A percentile compares a stretch with the other conserved stretches of the same genome.
These are phyloP conservation scores for Phylloporus sp. DNA, from an alignment of 1,284 basidiomycete species.

Conservation along the genomic window DNA sequence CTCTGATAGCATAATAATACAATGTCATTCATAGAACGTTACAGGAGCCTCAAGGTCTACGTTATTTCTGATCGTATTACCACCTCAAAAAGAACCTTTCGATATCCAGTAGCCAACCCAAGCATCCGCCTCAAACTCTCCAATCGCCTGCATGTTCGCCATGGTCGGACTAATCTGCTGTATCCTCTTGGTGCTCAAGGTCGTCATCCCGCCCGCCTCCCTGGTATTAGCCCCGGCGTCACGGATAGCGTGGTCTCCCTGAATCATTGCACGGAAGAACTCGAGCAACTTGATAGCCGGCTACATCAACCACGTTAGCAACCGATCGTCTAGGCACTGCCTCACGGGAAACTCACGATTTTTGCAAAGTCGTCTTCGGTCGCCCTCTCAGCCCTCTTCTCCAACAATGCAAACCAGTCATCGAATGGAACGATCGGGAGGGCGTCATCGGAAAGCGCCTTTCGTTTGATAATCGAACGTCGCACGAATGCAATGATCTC, in stretches of 20 bases:
- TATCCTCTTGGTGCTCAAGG: conserved; percentile 18
- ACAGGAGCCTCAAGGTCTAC: too few relatives aligned
- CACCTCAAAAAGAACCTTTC: conserved; percentile 21
- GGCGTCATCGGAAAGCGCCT: neutral
- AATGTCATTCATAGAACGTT: too few relatives aligned
- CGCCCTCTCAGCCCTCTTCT: conserved; percentile 26
- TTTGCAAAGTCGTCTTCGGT: conserved; percentile 23
- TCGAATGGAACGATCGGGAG: conserved; percentile 33
- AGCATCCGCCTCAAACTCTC: conserved; percentile 27
- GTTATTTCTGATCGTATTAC: neutral
- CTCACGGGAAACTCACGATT: conserved; percentile 29
- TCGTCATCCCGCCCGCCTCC: neutral
- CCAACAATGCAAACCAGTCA: conserved; percentile 36
- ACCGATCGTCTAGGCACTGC: too few relatives aligned
- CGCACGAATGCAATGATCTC: too few relatives aligned
- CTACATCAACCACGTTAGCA: too few relatives aligned
- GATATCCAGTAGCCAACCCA: conserved; percentile 39
- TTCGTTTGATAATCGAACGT: too few relatives aligned
- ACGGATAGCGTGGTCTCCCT: too few relatives aligned
- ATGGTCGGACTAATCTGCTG: conserved; percentile 15
- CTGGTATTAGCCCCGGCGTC: too few relatives aligned
- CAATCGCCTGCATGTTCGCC: conserved; percentile 31
- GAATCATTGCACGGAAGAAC: conserved; percentile 31
- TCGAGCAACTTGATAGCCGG: conserved; percentile 31
- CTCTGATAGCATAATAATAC: too few relatives aligned